Evolutionary conservation across 495 filamentous ascomycete species (phyloP).

Genomic region (Hypoxylon fuscum): DNA sequence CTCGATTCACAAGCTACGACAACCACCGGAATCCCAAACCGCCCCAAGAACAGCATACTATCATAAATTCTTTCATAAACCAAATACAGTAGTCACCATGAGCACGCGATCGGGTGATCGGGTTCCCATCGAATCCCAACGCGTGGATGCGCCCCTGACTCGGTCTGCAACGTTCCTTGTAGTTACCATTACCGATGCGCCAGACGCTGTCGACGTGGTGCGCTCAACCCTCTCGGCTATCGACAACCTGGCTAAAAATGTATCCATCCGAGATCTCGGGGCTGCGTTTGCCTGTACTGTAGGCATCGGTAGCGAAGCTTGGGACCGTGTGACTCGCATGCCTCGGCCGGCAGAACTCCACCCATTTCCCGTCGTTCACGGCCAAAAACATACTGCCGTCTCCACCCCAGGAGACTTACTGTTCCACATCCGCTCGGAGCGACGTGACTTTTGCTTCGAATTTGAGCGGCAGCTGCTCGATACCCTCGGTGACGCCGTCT

Average conservation of each 20-base stretch:
- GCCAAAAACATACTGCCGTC: slow-evolving; percentile 55
- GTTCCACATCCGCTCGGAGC: slow-evolving; percentile 66
- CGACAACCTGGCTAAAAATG: slow-evolving; percentile 61
- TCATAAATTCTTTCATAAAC: background rate
- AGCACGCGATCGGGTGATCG: slow-evolving; percentile 10
- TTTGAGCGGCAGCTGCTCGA: slow-evolving; percentile 65
- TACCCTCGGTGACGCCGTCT: slow-evolving; percentile 55
- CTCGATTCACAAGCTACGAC: too few species aligned
- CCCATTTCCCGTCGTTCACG: slow-evolving; percentile 58
- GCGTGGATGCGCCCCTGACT: slow-evolving; percentile 61
- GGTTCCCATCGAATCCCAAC: slow-evolving; percentile 46
- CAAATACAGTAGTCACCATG: slow-evolving; percentile 15
- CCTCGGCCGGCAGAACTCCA: slow-evolving; percentile 62
- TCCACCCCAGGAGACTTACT: slow-evolving; percentile 65
- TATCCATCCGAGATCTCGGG: slow-evolving; percentile 60
- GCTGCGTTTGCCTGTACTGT: slow-evolving; percentile 63
- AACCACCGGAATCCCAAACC: background rate
- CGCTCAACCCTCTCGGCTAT: slow-evolving; percentile 57
- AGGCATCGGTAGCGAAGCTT: slow-evolving; percentile 62
- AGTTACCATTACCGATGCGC: slow-evolving; percentile 47
- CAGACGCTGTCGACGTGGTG: slow-evolving; percentile 47
- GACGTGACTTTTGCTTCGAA: slow-evolving; percentile 66
- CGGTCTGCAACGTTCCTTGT: slow-evolving; percentile 63
- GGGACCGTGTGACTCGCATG: slow-evolving; percentile 56
- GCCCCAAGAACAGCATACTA: background rate